Evolutionary conservation across 805 yeast genomes (phyloP), one percentile per base, ranked within the genome.

Genomic region (Candida mattraensis): DNA sequence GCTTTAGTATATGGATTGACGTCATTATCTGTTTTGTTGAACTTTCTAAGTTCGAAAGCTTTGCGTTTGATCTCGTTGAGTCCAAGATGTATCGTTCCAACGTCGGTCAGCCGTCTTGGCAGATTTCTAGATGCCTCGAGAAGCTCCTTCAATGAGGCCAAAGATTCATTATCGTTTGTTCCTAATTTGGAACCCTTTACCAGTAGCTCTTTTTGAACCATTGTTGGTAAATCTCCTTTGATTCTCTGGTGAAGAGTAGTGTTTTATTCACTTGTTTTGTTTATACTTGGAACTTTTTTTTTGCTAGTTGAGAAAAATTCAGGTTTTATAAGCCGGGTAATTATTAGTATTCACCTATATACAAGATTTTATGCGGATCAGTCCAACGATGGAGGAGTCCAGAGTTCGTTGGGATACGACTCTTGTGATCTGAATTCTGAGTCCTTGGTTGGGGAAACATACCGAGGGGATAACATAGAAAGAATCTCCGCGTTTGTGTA

Each of bases 11-110:
- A 72, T 4, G 67, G 69, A 27, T 64, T 59, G 7, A 51, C 48
- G 28, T 66, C 65, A 10, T 56, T 51, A 23, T 67, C 71, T 13
- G 54, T 52, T 24, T 58, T 56, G 30, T 58, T 58, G 41, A 45
- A 52, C 38, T 69, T 72, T 37, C 87, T 68, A 50, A 82, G 64
- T 30, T 69, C 74, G 35, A 67, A 68, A 0, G 91, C 80, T 42
- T 82, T 76, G 49, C 78, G 74, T 48, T 78, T 79, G 54, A 91
- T 76, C 64, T 89, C 97, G 42, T 72, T 74, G 38, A 88, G 70
- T 15, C 94, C 86, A 43, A 88, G 69, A 58, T 85, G 87, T 34
- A 89, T 79, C 2, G 91, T 70, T 5, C 95, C 96, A 27, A 87
- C 61, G 36, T 83, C 88, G 28, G 82, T 74, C 35, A 67, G 67